Evolutionary conservation across 208 protist genomes (phyloP).

Genomic region (Crithidia expoeki): DNA sequence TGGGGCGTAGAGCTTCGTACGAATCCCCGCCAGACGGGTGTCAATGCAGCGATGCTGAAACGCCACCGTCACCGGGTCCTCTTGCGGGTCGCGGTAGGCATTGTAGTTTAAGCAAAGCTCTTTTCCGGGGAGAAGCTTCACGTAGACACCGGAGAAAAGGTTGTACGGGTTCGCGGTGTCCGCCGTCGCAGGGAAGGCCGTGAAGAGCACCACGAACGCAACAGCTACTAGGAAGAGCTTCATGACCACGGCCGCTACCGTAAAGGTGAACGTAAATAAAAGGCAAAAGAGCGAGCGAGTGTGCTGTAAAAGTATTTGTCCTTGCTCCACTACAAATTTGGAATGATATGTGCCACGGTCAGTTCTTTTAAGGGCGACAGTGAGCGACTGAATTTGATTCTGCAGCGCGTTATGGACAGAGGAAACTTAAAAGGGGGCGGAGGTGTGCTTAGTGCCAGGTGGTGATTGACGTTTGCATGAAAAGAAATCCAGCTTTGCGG

Average conservation of each 20-base stretch:
- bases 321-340: too few species aligned
- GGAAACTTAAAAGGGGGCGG: too few species aligned
- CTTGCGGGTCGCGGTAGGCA: constrained; percentile 63
- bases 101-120: constrained; percentile 75
- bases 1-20: constrained; percentile 53
- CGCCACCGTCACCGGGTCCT: constrained; percentile 55
- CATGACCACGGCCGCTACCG: not conserved
- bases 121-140: constrained; percentile 68
- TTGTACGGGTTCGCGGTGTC: not conserved
- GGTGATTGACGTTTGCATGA: too few species aligned
- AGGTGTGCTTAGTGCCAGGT: too few species aligned
- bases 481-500: too few species aligned
- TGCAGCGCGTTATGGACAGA: too few species aligned
- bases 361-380: too few species aligned
- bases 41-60: constrained; percentile 65
- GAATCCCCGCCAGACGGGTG: constrained; percentile 57
- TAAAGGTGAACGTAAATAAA: not conserved
- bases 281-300: not conserved
- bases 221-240: not conserved
- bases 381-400: too few species aligned
- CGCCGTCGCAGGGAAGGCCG: not conserved
- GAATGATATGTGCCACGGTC: too few species aligned
- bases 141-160: constrained; percentile 47
- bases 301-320: not conserved
- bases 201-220: constrained; percentile 4